These are phyloP conservation scores for Lodderomyces beijingensis DNA, from an alignment of 1,139 yeast species.

Conservation along the genomic window DNA sequence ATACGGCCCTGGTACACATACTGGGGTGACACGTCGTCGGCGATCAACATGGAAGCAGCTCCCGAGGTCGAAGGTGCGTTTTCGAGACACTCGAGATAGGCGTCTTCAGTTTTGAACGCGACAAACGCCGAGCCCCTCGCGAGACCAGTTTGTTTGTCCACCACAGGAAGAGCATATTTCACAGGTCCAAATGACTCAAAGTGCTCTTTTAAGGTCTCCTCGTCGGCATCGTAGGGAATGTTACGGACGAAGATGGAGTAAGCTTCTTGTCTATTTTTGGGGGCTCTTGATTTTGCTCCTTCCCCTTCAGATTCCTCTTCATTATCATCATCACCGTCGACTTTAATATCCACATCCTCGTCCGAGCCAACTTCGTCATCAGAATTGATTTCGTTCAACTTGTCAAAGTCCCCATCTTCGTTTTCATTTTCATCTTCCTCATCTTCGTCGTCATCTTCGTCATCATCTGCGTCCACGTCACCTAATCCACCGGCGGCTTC, in stretches of 20 bases:
- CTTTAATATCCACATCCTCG: conserved; percentile 22
- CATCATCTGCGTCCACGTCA: conserved; percentile 22
- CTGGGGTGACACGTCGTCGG: conserved; percentile 86
- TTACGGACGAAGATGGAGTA: conserved; percentile 81
- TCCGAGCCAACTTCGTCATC: conserved; percentile 21
- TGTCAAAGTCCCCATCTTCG: conserved; percentile 17
- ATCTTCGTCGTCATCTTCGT: conserved; percentile 26
- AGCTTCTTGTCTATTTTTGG: conserved; percentile 61
- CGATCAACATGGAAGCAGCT: conserved; percentile 73
- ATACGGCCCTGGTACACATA: conserved; percentile 94
- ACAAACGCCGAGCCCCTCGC: conserved; percentile 96
- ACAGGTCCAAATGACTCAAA: conserved; percentile 78
- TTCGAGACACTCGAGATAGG: conserved; percentile 64
- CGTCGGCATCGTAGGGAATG: conserved; percentile 91
- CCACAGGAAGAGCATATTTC: conserved; percentile 88
- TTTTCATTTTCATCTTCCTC: conserved; percentile 29
- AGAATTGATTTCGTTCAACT: conserved; percentile 30
- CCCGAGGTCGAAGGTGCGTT: conserved; percentile 77
- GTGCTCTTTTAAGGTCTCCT: conserved; percentile 71
- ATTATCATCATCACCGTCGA: conserved; percentile 26
- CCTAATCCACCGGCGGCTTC: conserved; percentile 32
- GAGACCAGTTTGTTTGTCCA: conserved; percentile 78
- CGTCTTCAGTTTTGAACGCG: conserved; percentile 63
- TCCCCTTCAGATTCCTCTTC: conserved; percentile 28
- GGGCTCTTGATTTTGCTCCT: conserved; percentile 29